Evolutionary conservation across 768 basidiomycete genomes (phyloP), one percentile per base, ranked within the genome.

Genomic region (Gymnopilus junonius): DNA sequence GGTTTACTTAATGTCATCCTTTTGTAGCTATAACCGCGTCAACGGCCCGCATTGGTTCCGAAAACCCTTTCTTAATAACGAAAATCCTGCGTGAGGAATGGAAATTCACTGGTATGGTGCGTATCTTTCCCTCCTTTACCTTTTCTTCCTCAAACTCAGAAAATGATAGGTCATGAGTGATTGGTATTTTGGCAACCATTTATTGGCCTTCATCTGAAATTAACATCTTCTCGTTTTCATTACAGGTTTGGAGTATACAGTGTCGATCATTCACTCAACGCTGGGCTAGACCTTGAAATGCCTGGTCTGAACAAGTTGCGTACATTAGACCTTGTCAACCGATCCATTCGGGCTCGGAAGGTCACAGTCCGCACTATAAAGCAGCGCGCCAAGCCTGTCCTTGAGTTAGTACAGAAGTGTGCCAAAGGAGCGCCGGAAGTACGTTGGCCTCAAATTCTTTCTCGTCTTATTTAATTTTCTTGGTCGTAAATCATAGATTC

Each of bases 241-340:
- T 12, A 10, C 43, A 71, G 87, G 89, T 90, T 89, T 61, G 92
- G 92, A 1, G 76, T 83, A 2, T 93, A 93, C 76, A 84, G 86
- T 56, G 77, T 91, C 32, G 86, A 87, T 65, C 78, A 81, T 23
- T 76, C 80, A 25, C 77, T 91, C 63, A 93, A 92, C 62, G 90
- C 91, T n/a, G 91, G 91, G 2, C 78, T 93, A 23, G 89, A 93
- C 70, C 82, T 94, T 37, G 91, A 92, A 71, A 92, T 92, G 90
- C 91, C 90, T 0, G 91, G 92, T 1, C 76, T 77, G 14, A 88
- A 88, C 74, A 91, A 92, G 65, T 92, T 90, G 91, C 83, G 91
- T 7, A 85, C 84, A 0, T 79, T 88, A n/a, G 87, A 89, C 62
- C 81, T 87, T 34, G 83, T 92, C 67, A 85, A 85, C 65, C 82